These are phyloP conservation scores for Torulaspora gathmanii DNA, from an alignment of 805 yeast species.

Conservation along the genomic window DNA sequence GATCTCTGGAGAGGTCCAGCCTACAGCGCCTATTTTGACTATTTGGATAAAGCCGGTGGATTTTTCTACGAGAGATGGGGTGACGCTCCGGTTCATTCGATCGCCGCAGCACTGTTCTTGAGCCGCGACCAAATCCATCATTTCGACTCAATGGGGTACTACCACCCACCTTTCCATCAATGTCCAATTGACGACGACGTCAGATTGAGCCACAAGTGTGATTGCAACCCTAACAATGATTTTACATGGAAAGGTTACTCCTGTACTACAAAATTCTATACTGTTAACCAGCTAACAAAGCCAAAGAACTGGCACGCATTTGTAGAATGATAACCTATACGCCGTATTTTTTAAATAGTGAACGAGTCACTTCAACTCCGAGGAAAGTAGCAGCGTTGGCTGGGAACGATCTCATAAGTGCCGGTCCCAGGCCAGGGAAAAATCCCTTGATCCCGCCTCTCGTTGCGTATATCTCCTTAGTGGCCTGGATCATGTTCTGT, in stretches of 20 bases:
- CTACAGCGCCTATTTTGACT: constrained; percentile 64
- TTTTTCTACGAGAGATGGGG: constrained; percentile 94
- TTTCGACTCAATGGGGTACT: constrained; percentile 82
- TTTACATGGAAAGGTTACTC: constrained; percentile 74
- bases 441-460: constrained; percentile 84
- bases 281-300: constrained; percentile 50
- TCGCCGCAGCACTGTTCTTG: constrained; percentile 76
- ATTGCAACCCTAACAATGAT: constrained; percentile 64
- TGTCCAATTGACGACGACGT: constrained; percentile 66
- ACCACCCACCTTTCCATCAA: constrained; percentile 73
- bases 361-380: constrained; percentile 81
- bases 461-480: constrained; percentile 56
- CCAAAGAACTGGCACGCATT: constrained; percentile 69
- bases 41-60: constrained; percentile 79
- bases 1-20: constrained; percentile 71
- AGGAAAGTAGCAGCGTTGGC: constrained; percentile 98
- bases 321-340: constrained; percentile 12
- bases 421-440: constrained; percentile 98
- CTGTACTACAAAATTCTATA: constrained; percentile 62
- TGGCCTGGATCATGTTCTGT: constrained; percentile 57
- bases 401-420: constrained; percentile 89
- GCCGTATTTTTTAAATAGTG: constrained; percentile 37
- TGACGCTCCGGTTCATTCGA: constrained; percentile 88
- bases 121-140: constrained; percentile 67
- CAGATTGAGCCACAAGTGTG: constrained; percentile 62